These are phyloP conservation scores for Diaporthe eres DNA, from an alignment of 2,329 filamentous ascomycete species.

Conservation along the genomic window DNA sequence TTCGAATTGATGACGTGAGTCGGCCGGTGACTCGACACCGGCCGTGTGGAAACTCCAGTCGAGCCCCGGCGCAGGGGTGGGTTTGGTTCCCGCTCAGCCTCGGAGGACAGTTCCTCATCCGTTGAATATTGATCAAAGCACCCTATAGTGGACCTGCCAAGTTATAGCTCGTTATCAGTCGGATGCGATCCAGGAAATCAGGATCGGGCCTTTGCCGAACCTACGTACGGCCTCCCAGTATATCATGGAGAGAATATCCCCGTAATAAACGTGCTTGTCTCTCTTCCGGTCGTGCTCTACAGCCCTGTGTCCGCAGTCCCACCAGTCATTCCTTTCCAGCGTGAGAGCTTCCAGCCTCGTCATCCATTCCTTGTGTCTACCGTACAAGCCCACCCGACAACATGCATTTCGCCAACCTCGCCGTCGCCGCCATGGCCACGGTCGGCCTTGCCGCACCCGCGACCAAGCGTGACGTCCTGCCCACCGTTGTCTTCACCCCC, in stretches of 20 bases:
- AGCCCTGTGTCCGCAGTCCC: neutral
- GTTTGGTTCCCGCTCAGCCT: neutral
- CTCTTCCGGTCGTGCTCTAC: neutral
- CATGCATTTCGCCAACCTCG: slow-evolving; percentile 23
- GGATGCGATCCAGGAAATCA: slow-evolving; percentile 3
- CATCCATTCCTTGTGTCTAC: neutral
- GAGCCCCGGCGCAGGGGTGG: neutral
- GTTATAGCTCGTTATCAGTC: slow-evolving; percentile 17
- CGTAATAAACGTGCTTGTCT: neutral
- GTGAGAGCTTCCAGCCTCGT: neutral
- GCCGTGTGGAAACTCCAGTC: neutral
- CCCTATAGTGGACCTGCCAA: slow-evolving; percentile 21
- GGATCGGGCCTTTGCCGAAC: slow-evolving; percentile 11
- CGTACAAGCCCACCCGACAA: neutral
- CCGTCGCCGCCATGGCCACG: slow-evolving; percentile 20
- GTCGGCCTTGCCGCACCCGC: slow-evolving; percentile 25
- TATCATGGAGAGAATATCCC: slow-evolving; percentile 2
- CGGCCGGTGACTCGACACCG: neutral
- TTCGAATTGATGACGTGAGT: neutral
- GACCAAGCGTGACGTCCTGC: slow-evolving; percentile 20
- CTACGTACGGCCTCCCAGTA: neutral
- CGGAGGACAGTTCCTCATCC: slow-evolving; percentile 30
- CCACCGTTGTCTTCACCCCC: slow-evolving; percentile 54
- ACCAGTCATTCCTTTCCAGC: neutral
- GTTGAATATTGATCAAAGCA: slow-evolving; percentile 27